Percentiles rank a stretch among this genome's conserved stretches.
Conservation (phyloP, 768 basidiomycete genomes). For the Calocera cornea region DNA sequence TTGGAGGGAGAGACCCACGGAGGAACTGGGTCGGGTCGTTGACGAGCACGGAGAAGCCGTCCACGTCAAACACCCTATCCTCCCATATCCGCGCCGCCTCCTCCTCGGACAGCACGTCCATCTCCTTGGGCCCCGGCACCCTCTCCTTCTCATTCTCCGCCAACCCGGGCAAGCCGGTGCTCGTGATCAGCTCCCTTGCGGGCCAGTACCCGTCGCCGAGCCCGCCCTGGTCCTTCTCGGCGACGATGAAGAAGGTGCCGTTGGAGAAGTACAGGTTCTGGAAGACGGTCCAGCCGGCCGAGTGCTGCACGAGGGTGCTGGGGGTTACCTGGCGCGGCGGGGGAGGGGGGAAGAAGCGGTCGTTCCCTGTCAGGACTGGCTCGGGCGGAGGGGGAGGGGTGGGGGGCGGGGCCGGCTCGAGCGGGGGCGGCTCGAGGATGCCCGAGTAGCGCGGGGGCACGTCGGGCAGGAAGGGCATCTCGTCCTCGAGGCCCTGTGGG, state of each 20-base stretch:
- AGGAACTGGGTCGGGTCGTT: constrained; percentile 53
- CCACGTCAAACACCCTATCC: constrained; percentile 48
- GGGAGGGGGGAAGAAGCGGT: neutral
- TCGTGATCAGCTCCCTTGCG: constrained; percentile 40
- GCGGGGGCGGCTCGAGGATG: neutral
- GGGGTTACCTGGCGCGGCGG: neutral
- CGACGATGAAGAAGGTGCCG: constrained; percentile 62
- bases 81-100: constrained; percentile 56
- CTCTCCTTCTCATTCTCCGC: constrained; percentile 53
- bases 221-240: constrained; percentile 23
- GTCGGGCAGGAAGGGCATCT: neutral
- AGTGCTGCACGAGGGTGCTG: neutral
- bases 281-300: constrained; percentile 77
- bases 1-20: neutral
- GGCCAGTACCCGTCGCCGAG: constrained; percentile 29
- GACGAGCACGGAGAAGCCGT: constrained; percentile 57
- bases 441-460: neutral
- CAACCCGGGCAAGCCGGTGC: constrained; percentile 45
- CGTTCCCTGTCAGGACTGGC: neutral
- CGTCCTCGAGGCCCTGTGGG: neutral
- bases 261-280: constrained; percentile 73
- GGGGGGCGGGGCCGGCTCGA: neutral
- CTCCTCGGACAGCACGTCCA: constrained; percentile 45
- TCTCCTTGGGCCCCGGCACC: constrained; percentile 49
- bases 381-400: neutral